Evolutionary conservation across 2,329 filamentous ascomycete species (phyloP).

Genomic region (Fusarium domesticum): DNA sequence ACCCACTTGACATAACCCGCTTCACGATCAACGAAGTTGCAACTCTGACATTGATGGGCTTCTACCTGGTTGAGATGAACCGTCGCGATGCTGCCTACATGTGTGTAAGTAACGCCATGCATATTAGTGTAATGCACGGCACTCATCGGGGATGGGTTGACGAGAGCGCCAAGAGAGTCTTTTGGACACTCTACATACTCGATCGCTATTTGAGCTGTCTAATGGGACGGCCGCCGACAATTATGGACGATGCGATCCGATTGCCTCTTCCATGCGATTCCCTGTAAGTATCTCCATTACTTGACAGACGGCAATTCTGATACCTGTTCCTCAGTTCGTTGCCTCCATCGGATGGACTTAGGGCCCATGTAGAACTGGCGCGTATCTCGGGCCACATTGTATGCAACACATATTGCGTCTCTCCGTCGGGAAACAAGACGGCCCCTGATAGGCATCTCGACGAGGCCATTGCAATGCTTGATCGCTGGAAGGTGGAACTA

Average conservation of each 20-base stretch:
- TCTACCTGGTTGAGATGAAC: constrained; percentile 50
- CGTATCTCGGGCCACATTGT: constrained; percentile 49
- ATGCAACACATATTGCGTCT: constrained; percentile 44
- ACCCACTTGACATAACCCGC: constrained; percentile 44
- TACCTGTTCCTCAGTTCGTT: constrained; percentile 34
- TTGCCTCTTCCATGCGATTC: constrained; percentile 40
- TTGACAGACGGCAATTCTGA: neutral
- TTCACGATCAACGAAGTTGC: constrained; percentile 44
- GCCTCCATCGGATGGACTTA: constrained; percentile 43
- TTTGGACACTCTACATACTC: constrained; percentile 53
- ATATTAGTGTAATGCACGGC: constrained; percentile 48
- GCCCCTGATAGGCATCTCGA: constrained; percentile 36
- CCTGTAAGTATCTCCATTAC: constrained; percentile 36
- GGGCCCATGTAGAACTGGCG: constrained; percentile 46
- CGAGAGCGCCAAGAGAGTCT: constrained; percentile 45
- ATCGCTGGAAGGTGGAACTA: constrained; percentile 40
- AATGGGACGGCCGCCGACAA: constrained; percentile 47
- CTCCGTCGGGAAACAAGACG: constrained; percentile 29
- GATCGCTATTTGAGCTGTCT: constrained; percentile 49
- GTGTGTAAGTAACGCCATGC: constrained; percentile 46
- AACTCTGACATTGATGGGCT: constrained; percentile 45
- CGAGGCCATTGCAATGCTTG: constrained; percentile 41
- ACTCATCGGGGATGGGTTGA: constrained; percentile 43
- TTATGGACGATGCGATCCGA: constrained; percentile 47
- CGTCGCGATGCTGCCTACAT: constrained; percentile 48